phyloP scores from a whole-genome alignment of 1,284 basidiomycete species.

The Sporisorium exsertum region DNA sequence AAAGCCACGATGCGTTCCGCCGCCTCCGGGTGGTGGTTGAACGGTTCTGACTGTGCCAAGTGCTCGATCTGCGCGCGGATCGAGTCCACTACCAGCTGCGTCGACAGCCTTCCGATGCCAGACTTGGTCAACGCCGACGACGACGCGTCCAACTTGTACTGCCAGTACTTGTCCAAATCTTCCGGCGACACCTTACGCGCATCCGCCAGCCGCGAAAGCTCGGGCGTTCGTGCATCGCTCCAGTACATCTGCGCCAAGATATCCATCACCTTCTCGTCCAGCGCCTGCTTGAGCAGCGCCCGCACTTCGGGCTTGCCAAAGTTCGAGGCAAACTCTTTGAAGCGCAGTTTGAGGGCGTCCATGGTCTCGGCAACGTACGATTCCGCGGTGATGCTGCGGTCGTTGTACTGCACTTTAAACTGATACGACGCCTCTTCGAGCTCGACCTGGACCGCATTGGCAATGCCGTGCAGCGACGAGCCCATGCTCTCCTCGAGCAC shows the following conservation, averaged over 20 bases:
- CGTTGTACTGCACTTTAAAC: slow-evolving; percentile 99
- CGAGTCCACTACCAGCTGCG: slow-evolving; percentile 93
- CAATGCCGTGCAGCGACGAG: slow-evolving; percentile 90
- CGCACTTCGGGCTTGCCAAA: slow-evolving; percentile 92
- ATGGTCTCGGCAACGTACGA: slow-evolving; percentile 98
- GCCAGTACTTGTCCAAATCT: slow-evolving; percentile 91
- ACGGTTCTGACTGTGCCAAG: slow-evolving; percentile 84
- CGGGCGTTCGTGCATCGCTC: slow-evolving; percentile 84
- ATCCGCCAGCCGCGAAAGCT: slow-evolving; percentile 80
- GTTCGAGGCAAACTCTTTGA: slow-evolving; percentile 85
- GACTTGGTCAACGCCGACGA: slow-evolving; percentile 92
- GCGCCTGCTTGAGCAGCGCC: slow-evolving; percentile 85
- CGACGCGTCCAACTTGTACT: slow-evolving; percentile 93
- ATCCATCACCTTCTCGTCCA: slow-evolving; percentile 96
- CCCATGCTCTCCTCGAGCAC: slow-evolving; percentile 98
- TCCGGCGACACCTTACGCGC: slow-evolving; percentile 77
- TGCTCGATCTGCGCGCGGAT: slow-evolving; percentile 88
- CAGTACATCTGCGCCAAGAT: slow-evolving; percentile 97
- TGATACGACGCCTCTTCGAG: slow-evolving; percentile 96
- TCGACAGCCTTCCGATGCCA: slow-evolving; percentile 93
- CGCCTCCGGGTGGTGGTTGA: slow-evolving; percentile 87
- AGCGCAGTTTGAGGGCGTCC: slow-evolving; percentile 88
- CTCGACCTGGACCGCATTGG: slow-evolving; percentile 95
- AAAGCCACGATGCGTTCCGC: slow-evolving; percentile 90
- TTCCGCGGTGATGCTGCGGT: slow-evolving; percentile 91